Evolutionary conservation across 2,329 filamentous ascomycete genomes (phyloP), one percentile per base, ranked within the genome.

Genomic region (Arthrocladium fulminans): DNA sequence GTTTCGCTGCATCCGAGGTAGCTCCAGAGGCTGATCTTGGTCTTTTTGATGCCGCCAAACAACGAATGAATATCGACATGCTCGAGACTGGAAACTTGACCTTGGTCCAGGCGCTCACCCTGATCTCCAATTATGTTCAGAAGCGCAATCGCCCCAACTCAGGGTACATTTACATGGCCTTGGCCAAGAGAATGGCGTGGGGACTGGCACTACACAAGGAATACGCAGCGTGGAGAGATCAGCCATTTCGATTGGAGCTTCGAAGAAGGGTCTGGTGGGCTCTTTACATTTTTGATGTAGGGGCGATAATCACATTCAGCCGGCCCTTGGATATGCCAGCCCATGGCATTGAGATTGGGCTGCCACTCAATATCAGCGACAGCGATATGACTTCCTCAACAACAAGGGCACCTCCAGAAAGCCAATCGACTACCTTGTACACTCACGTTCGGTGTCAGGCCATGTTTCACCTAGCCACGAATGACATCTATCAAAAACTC

Each of bases 141-240:
- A 75, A 74, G 54, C 61, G 69, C 20, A 68, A 75, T 54, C 67
- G 69, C 23, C 72, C 72, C 2, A 75, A 75, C 51, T 71, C 71
- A 0, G 71, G 71, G 1, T 74, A 71, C 51, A 74, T 73, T 50
- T 72, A 72, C 45, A 64, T 74, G 17, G 73, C 73, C 0, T 62
- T 75, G 13, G 73, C 73, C 0, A 65, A 68, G 20, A 61, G 73
- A 25, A 73, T 76, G 67, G 73, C 72, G 8, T 66, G 74, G 47
- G 69, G 72, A 0, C 56, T 75, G 3, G 72, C 73, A 0, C 61
- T 75, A 6, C 72, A 75, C 51, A 67, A 68, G n/a, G 71, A 75
- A 48, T 40, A 49, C 19, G 40, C 50, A 2, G 45, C 42, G 10
- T 54, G 52, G 52, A 32, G 45, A 15, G 24, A 40, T 8, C 48